These are phyloP conservation scores for Striga hermonthica DNA, from an alignment of 305 asterid genomes.

Conservation along the genomic window DNA sequence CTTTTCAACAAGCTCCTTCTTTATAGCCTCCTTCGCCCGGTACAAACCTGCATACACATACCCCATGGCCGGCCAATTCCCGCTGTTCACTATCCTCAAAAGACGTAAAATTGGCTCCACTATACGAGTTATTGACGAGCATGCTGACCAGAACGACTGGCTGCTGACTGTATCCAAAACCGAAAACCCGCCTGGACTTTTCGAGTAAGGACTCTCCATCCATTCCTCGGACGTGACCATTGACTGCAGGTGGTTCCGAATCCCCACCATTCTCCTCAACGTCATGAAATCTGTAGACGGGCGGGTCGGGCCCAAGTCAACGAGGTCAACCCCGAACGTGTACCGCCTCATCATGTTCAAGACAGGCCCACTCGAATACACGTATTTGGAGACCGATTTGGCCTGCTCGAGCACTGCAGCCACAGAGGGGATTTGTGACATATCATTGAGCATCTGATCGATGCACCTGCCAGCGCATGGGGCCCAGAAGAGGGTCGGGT, in stretches of 20 bases:
- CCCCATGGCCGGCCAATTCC: constrained; percentile 82
- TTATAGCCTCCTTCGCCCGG: constrained; percentile 81
- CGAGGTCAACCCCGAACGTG: constrained; percentile 78
- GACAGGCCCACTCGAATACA: constrained; percentile 51
- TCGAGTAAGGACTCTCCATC: constrained; percentile 73
- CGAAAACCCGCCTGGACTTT: constrained; percentile 56
- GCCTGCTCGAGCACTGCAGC: constrained; percentile 65
- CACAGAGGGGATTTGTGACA: constrained; percentile 56
- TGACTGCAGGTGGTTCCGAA: constrained; percentile 69
- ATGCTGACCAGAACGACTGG: constrained; percentile 73
- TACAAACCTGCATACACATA: constrained; percentile 78
- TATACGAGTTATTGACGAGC: constrained; percentile 46
- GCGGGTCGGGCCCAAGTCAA: constrained; percentile 58
- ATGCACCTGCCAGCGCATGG: constrained; percentile 83
- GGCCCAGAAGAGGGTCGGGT: constrained; percentile 79
- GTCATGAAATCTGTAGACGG: constrained; percentile 67
- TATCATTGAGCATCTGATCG: constrained; percentile 74
- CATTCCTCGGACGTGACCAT: constrained; percentile 95
- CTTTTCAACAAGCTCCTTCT: constrained; percentile 61
- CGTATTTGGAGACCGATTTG: constrained; percentile 65
- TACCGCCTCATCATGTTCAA: constrained; percentile 79
- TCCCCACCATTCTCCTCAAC: constrained; percentile 63
- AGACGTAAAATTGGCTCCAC: constrained; percentile 69
- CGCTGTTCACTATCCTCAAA: constrained; percentile 63
- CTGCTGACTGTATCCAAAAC: constrained; percentile 46